These are phyloP conservation scores for Meira miltonrushii DNA, from an alignment of 1,284 basidiomycete genomes.

Conservation along the genomic window DNA sequence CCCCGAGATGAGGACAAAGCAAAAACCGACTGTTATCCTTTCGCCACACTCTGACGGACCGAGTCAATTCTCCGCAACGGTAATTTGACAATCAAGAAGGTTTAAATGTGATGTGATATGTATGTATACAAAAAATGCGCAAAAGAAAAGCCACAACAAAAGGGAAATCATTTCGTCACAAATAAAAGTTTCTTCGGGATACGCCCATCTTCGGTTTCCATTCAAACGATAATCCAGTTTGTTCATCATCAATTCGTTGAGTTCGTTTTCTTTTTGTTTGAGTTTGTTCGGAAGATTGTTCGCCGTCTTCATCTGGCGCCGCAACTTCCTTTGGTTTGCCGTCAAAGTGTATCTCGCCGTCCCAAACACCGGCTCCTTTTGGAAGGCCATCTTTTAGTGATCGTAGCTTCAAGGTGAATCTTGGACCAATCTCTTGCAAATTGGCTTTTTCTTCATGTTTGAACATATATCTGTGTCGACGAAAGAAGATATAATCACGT, in stretches of 20 bases:
- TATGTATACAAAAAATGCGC: too few relatives aligned
- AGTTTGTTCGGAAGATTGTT: slow-evolving; percentile 3
- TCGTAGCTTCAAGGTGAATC: slow-evolving; percentile 89
- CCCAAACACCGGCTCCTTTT: slow-evolving; percentile 57
- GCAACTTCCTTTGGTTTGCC: slow-evolving; percentile 12
- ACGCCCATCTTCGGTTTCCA: slow-evolving; percentile 38
- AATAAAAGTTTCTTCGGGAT: slow-evolving; percentile 20
- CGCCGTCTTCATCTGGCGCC: slow-evolving; percentile 6
- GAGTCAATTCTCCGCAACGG: too few relatives aligned
- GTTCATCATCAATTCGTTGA: slow-evolving; percentile 32
- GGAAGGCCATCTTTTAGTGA: slow-evolving; percentile 85
- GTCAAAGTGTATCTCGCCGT: slow-evolving; percentile 65
- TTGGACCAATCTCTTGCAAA: slow-evolving; percentile 94
- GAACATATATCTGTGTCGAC: slow-evolving; percentile 92
- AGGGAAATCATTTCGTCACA: slow-evolving; percentile 8
- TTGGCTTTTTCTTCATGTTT: slow-evolving; percentile 72
- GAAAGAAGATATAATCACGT: slow-evolving; percentile 95
- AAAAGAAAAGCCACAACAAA: too few relatives aligned
- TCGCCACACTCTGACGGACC: too few relatives aligned
- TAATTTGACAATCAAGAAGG: too few relatives aligned
- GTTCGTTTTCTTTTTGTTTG: slow-evolving; percentile 5
- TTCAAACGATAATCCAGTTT: slow-evolving; percentile 34
- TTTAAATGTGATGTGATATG: too few relatives aligned
- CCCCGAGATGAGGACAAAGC: too few relatives aligned
- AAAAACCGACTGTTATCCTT: too few relatives aligned